Evolutionary conservation across 2,329 filamentous ascomycete genomes (phyloP).

Genomic region (Penicillium nordicum): DNA sequence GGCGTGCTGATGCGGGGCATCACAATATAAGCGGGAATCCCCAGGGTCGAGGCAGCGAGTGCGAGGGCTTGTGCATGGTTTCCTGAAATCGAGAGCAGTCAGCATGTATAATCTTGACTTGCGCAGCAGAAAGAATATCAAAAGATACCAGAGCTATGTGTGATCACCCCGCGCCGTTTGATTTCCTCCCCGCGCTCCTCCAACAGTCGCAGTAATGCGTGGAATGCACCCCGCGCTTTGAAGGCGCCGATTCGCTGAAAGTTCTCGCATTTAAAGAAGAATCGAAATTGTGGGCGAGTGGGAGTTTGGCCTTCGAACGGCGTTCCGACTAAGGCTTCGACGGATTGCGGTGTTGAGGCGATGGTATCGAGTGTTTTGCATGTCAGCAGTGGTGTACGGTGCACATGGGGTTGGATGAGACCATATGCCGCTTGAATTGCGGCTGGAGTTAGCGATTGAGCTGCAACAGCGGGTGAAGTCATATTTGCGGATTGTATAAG

Average conservation of each 20-base stretch:
- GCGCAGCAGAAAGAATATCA: not conserved
- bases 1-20: slow-evolving; percentile 85
- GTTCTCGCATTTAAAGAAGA: slow-evolving; percentile 98
- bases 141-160: slow-evolving; percentile 75
- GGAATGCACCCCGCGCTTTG: slow-evolving; percentile 87
- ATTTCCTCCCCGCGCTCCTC: slow-evolving; percentile 60
- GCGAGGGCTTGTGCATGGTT: slow-evolving; percentile 94
- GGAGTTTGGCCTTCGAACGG: slow-evolving; percentile 56
- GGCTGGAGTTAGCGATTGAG: slow-evolving; percentile 60
- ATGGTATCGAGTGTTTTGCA: slow-evolving; percentile 69
- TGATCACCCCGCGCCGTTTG: slow-evolving; percentile 69
- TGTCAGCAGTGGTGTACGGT: slow-evolving; percentile 79
- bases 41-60: slow-evolving; percentile 71
- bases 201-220: slow-evolving; percentile 71
- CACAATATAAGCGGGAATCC: slow-evolving; percentile 78
- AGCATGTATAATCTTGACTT: not conserved
- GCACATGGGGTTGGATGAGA: slow-evolving; percentile 71
- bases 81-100: slow-evolving; percentile 52
- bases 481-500: slow-evolving; percentile 29
- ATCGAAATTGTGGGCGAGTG: slow-evolving; percentile 62
- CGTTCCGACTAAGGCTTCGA: slow-evolving; percentile 54
- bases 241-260: slow-evolving; percentile 87
- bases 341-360: slow-evolving; percentile 66
- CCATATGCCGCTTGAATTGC: slow-evolving; percentile 70
- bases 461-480: slow-evolving; percentile 37